phyloP scores from a whole-genome alignment of 1,284 basidiomycete genomes.

The Papiliotrema nemorosa region DNA sequence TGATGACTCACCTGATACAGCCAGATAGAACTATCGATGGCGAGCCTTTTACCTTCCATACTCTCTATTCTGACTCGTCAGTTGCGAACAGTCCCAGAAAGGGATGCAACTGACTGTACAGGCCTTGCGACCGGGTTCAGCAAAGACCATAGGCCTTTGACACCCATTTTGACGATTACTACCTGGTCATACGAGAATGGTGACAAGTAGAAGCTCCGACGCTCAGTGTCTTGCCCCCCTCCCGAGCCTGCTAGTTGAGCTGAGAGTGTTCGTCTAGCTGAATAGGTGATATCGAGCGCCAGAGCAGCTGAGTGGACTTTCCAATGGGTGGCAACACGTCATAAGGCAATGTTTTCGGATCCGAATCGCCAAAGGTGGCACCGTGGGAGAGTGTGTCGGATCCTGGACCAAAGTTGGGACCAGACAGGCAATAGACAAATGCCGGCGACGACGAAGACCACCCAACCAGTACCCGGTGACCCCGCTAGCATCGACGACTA shows the following conservation, averaged over 20 bases:
- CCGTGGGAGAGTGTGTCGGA: constrained; percentile 4
- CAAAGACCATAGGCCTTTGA: constrained; percentile 91
- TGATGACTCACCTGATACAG: constrained; percentile 67
- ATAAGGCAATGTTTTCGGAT: not conserved
- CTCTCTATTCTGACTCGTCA: constrained; percentile 68
- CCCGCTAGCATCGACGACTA: too few species aligned
- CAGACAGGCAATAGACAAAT: not conserved
- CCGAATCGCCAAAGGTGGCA: too few species aligned
- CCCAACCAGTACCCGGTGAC: not conserved
- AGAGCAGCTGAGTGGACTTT: not conserved
- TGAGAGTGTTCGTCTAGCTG: too few species aligned
- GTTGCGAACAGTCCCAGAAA: not conserved
- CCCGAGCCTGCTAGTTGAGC: too few species aligned
- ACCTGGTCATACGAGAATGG: not conserved
- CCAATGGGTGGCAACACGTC: constrained; percentile 1
- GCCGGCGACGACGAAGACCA: not conserved
- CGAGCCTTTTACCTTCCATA: constrained; percentile 82
- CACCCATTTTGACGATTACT: constrained; percentile 64
- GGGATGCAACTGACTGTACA: constrained; percentile 61
- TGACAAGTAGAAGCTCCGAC: not conserved
- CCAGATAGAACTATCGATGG: constrained; percentile 99
- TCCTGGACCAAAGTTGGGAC: not conserved
- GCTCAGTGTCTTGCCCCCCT: not conserved
- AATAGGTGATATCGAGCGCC: too few species aligned
- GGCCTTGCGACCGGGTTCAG: constrained; percentile 83